Conservation (phyloP, 257 asterid species). For the Solanum medicagineum region DNA sequence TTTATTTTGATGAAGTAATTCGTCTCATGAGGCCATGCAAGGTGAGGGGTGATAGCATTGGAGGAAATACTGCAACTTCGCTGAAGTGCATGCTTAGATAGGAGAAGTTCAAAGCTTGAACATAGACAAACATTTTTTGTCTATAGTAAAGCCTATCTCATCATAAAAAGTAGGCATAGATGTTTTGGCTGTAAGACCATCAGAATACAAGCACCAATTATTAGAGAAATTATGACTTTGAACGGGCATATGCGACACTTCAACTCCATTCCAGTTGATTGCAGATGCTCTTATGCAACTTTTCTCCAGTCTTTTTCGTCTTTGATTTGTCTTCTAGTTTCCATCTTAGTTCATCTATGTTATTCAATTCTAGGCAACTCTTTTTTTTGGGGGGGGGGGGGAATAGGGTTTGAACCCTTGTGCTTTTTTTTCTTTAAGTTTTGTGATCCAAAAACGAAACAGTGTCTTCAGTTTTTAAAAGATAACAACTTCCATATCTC, state of each 20-base stretch:
- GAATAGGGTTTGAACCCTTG: neutral
- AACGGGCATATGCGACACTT: neutral
- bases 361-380: neutral
- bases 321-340: neutral
- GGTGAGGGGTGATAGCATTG: neutral
- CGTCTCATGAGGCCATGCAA: neutral
- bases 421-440: neutral
- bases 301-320: neutral
- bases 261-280: neutral
- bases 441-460: neutral
- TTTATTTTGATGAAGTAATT: no score
- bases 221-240: neutral
- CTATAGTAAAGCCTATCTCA: neutral
- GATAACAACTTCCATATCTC: neutral
- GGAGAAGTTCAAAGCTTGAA: neutral
- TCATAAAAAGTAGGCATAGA: neutral
- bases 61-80: neutral
- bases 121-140: neutral
- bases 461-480: neutral
- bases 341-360: neutral
- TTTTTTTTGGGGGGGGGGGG: neutral
- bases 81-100: neutral
- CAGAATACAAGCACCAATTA: neutral
- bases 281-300: neutral
- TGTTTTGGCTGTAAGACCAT: neutral